Evolutionary conservation across 78 protist genomes (phyloP).

Genomic region (Andalucia godoyi): DNA sequence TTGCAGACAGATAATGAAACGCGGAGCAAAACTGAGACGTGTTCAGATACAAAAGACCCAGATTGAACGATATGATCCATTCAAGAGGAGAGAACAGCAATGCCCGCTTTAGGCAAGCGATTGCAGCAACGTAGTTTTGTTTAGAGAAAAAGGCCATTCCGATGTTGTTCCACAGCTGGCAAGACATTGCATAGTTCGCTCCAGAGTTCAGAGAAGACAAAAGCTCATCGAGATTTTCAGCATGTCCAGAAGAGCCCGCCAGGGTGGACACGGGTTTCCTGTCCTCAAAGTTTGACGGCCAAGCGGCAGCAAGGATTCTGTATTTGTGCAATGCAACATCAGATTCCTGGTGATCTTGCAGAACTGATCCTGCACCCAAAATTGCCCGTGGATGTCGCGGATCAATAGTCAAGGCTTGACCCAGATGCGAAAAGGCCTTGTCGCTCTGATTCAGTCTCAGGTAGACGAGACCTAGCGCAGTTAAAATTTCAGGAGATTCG

Average conservation of each 20-base stretch:
- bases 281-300: not conserved
- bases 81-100: conserved; percentile 67
- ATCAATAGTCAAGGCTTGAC: conserved; percentile 53
- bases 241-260: too few relatives aligned
- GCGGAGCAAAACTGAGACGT: conserved; percentile 60
- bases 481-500: conserved; percentile 58
- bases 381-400: conserved; percentile 49
- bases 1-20: conserved; percentile 50
- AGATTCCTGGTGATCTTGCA: conserved; percentile 51
- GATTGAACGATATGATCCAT: conserved; percentile 66
- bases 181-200: conserved; percentile 23
- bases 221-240: too few relatives aligned
- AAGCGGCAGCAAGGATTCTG: conserved; percentile 44
- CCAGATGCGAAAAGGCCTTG: conserved; percentile 59
- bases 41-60: conserved; percentile 57
- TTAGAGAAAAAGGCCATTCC: conserved; percentile 77
- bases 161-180: conserved; percentile 84
- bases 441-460: conserved; percentile 33
- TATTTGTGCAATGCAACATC: conserved; percentile 73
- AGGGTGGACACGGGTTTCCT: not conserved
- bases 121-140: conserved; percentile 38
- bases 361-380: conserved; percentile 68
- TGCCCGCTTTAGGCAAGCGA: conserved; percentile 73
- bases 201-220: too few relatives aligned
- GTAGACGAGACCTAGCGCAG: conserved; percentile 53